These are phyloP conservation scores for Gynandropsis gynandra DNA, from an alignment of 345 rosid genomes.

Conservation along the genomic window DNA sequence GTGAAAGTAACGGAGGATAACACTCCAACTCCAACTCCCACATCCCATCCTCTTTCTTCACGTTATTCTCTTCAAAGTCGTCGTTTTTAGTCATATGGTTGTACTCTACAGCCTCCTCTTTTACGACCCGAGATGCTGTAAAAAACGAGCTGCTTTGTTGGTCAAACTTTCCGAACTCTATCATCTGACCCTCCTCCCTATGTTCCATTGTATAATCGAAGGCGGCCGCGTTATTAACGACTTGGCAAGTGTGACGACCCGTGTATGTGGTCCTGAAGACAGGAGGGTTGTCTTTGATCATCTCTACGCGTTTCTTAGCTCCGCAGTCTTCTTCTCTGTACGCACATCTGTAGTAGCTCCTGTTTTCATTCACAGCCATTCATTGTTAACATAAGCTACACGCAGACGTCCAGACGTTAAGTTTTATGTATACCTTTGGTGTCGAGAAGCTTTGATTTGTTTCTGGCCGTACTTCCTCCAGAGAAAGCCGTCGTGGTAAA, in stretches of 20 bases:
- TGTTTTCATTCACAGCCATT: slow-evolving; percentile 20
- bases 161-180: no score
- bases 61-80: no score
- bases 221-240: no score
- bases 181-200: no score
- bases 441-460: slow-evolving; percentile 31
- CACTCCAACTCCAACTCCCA: no score
- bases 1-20: slow-evolving; percentile 18
- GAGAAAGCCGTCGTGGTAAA: slow-evolving; percentile 38
- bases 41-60: no score
- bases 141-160: no score
- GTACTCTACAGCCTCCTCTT: no score
- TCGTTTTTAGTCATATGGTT: no score
- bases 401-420: no score
- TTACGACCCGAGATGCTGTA: no score
- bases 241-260: slow-evolving; percentile 41
- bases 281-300: slow-evolving; percentile 30
- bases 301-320: slow-evolving; percentile 52
- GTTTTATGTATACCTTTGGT: slow-evolving; percentile 33
- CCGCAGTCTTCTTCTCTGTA: slow-evolving; percentile 47
- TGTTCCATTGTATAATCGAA: no score
- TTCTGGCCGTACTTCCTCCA: slow-evolving; percentile 67
- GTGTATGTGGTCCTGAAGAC: slow-evolving; percentile 37
- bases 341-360: slow-evolving; percentile 50
- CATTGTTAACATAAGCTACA: not conserved